phyloP scores from a whole-genome alignment of 176 grass and related monocot genomes.

The Hyparrhenia diplandra region DNA sequence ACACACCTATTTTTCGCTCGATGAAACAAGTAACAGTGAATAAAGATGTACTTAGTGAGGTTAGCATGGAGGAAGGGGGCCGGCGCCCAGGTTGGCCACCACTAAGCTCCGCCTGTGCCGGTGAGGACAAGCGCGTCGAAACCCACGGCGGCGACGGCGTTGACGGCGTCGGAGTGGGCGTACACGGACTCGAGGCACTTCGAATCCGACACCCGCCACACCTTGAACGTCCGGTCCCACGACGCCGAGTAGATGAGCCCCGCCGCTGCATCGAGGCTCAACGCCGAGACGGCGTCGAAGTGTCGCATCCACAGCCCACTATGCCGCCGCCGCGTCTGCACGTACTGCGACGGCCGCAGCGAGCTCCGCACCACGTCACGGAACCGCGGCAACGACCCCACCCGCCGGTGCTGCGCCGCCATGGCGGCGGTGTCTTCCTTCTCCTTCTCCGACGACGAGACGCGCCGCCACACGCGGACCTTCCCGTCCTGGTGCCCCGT shows the following conservation, averaged over 20 bases:
- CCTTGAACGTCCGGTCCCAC: conserved; percentile 81
- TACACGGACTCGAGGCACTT: conserved; percentile 71
- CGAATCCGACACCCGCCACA: conserved; percentile 75
- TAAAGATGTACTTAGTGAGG: no score
- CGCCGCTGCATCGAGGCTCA: conserved; percentile 53
- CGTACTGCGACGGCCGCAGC: conserved; percentile 56
- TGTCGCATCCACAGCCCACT: conserved; percentile 56
- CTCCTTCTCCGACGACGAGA: background rate
- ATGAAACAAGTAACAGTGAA: no score
- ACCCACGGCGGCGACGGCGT: conserved; percentile 46
- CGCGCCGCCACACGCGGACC: conserved; percentile 69
- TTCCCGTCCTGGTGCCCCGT: conserved; percentile 91
- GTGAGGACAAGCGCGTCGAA: conserved; percentile 65
- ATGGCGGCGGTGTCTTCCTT: background rate
- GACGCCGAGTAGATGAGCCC: conserved; percentile 82
- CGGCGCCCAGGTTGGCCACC: no score
- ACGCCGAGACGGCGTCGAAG: conserved; percentile 74
- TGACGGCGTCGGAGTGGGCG: conserved; percentile 74
- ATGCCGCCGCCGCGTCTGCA: conserved; percentile 31
- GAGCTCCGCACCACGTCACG: conserved; percentile 50
- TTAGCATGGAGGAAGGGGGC: no score
- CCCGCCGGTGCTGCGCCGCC: conserved; percentile 4
- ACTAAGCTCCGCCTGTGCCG: no score
- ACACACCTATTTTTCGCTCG: no score
- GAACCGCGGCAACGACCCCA: conserved; percentile 59